Evolutionary conservation across 176 grass and related monocot species (phyloP).

Genomic region (Eleusine indica): DNA sequence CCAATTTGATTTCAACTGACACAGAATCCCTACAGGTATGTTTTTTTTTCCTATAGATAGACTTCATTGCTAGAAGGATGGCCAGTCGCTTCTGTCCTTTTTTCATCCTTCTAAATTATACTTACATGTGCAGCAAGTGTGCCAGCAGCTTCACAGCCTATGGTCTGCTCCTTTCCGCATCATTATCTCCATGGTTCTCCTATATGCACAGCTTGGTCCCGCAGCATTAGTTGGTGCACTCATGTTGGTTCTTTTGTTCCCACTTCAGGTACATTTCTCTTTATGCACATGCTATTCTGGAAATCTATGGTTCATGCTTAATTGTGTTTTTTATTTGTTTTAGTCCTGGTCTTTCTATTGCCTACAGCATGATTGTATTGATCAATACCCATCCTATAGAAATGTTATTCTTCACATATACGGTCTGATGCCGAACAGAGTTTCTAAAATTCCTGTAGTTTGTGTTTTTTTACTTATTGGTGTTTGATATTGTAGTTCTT

Average conservation of each 20-base stretch:
- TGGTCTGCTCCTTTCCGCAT: conserved; percentile 99
- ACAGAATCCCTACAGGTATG: conserved; percentile 88
- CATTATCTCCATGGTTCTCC: conserved; percentile 75
- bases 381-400: conserved; percentile 29
- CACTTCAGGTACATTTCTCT: conserved; percentile 76
- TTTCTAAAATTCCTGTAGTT: conserved; percentile 32
- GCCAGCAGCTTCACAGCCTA: conserved; percentile 94
- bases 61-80: conserved; percentile 29
- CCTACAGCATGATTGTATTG: background rate
- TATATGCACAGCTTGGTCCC: conserved; percentile 80
- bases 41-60: conserved; percentile 24
- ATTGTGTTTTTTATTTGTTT: conserved; percentile 20
- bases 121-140: conserved; percentile 79
- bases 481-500: background rate
- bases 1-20: conserved; percentile 99
- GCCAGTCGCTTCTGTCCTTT: conserved; percentile 10
- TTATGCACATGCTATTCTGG: conserved; percentile 15
- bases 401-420: conserved; percentile 27
- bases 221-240: conserved; percentile 81
- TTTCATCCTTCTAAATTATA: conserved; percentile 30
- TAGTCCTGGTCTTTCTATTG: conserved; percentile 19
- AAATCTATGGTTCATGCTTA: conserved; percentile 21
- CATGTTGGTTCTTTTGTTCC: conserved; percentile 86
- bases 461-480: conserved; percentile 16
- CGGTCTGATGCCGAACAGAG: background rate